Evolutionary conservation across 495 filamentous ascomycete species (phyloP).

Genomic region (Xylaria telfairii): DNA sequence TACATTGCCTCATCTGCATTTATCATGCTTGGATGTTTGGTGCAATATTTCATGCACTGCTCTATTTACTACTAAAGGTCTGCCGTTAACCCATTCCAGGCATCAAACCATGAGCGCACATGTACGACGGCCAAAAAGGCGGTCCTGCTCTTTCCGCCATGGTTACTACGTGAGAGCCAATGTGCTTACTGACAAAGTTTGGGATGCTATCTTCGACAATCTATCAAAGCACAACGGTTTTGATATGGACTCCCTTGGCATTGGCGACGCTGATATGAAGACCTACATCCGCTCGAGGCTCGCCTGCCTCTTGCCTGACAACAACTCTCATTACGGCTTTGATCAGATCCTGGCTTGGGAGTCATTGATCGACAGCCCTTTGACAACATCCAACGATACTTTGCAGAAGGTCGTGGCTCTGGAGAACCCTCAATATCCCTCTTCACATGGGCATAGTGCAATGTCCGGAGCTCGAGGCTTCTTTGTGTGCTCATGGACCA

Average conservation of each 20-base stretch:
- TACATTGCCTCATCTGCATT: background rate
- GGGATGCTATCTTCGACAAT: background rate
- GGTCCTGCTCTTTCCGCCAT: background rate
- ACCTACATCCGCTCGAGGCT: background rate
- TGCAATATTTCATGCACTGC: background rate
- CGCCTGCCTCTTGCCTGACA: conserved; percentile 4
- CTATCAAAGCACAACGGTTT: background rate
- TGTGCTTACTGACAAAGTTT: background rate
- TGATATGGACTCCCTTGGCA: background rate
- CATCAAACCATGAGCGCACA: background rate
- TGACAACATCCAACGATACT: background rate
- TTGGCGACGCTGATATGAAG: background rate
- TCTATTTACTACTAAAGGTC: background rate
- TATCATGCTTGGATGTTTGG: background rate
- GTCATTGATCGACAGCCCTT: background rate
- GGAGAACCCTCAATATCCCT: background rate
- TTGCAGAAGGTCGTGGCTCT: background rate
- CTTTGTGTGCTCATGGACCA: background rate
- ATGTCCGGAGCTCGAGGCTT: background rate
- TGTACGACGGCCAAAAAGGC: background rate
- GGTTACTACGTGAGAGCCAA: background rate
- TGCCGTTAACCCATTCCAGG: background rate
- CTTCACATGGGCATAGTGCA: background rate
- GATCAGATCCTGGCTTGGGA: background rate
- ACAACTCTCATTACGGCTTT: background rate